Conservation (phyloP, 2,329 filamentous ascomycete species). For the Lecanosticta acicola region DNA sequence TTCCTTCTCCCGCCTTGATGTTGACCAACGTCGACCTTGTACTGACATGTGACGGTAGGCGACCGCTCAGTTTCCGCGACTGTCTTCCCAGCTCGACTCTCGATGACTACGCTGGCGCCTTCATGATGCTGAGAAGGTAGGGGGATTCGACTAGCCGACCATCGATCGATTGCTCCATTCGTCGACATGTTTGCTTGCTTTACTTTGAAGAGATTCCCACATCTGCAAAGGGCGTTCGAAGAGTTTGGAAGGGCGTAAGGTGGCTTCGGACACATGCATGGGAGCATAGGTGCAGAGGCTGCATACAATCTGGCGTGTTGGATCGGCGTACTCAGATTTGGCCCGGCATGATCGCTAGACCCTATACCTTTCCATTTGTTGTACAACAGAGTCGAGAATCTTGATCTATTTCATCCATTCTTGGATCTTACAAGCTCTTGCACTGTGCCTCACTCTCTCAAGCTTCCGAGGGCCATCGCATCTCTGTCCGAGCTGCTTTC, state of each 20-base stretch:
- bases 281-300: too few relatives aligned
- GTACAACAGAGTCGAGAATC: not conserved
- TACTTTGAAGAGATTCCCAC: too few relatives aligned
- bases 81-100: conserved; percentile 32
- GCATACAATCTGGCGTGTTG: too few relatives aligned
- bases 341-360: conserved; percentile 3
- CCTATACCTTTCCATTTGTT: conserved; percentile 1
- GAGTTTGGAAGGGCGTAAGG: not conserved
- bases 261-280: too few relatives aligned
- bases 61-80: conserved; percentile 33
- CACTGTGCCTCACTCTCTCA: too few relatives aligned
- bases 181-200: not conserved
- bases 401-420: not conserved
- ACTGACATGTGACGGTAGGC: conserved; percentile 18
- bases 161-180: not conserved
- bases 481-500: too few relatives aligned
- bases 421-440: too few relatives aligned
- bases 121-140: conserved; percentile 16
- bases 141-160: not conserved
- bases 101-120: conserved; percentile 31
- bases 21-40: not conserved
- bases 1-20: not conserved
- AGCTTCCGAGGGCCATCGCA: too few relatives aligned
- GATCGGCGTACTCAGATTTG: too few relatives aligned
- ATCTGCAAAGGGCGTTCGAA: not conserved